These are phyloP conservation scores for Picea engelmannii DNA, from an alignment of 83 land plant genomes.

Conservation along the genomic window DNA sequence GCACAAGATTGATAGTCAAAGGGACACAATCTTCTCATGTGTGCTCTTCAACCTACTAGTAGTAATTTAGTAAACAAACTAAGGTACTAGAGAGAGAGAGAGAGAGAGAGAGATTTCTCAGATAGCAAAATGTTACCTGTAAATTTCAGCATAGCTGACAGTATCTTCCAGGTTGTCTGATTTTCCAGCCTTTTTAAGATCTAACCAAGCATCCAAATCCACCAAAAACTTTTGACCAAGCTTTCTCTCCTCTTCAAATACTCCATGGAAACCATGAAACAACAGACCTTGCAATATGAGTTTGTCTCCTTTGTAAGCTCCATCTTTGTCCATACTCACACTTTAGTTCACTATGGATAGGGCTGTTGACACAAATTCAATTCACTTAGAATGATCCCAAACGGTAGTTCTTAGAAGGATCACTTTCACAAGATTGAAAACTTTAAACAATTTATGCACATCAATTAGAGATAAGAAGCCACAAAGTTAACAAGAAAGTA, in stretches of 20 bases:
- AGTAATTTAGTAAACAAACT: not conserved
- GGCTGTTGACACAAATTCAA: no score
- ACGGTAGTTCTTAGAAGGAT: no score
- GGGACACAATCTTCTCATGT: not conserved
- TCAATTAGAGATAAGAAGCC: no score
- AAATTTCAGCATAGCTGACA: conserved; percentile 83
- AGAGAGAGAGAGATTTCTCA: no score
- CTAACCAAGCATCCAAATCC: conserved; percentile 91
- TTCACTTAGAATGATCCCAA: no score
- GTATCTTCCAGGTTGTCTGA: conserved; percentile 66
- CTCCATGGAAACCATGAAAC: conserved; percentile 96
- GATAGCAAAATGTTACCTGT: conserved; percentile 47
- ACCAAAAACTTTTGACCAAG: conserved; percentile 85
- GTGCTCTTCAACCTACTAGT: not conserved
- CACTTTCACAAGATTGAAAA: no score
- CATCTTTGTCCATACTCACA: not conserved
- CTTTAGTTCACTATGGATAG: not conserved
- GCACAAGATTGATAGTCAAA: not conserved
- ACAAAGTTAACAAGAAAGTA: no score
- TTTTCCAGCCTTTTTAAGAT: conserved; percentile 66
- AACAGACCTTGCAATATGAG: conserved; percentile 76
- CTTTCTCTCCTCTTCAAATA: conserved; percentile 63
- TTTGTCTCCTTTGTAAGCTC: conserved; percentile 56
- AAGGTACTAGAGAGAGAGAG: not conserved
- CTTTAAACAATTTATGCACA: no score